Evolutionary conservation across 495 filamentous ascomycete species (phyloP).

Genomic region (Pyronema domesticum): DNA sequence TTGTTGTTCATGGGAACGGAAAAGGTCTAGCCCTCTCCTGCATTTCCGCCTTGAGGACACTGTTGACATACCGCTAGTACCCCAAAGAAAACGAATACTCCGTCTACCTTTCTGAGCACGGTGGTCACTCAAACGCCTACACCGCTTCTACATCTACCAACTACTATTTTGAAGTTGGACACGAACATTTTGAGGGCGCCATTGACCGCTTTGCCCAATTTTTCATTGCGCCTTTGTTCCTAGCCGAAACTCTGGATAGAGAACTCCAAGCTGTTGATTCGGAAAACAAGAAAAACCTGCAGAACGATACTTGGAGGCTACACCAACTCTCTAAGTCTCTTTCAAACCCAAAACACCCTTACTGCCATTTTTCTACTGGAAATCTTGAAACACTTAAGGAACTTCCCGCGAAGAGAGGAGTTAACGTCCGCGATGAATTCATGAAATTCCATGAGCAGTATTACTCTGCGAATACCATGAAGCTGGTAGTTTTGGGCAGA

Average conservation of each 20-base stretch:
- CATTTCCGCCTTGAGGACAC: neutral
- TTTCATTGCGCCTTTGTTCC: constrained; percentile 82
- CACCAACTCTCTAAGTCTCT: constrained; percentile 82
- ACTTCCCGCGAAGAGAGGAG: constrained; percentile 57
- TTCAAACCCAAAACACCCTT: constrained; percentile 83
- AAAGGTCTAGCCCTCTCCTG: constrained; percentile 39
- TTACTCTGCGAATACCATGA: constrained; percentile 94
- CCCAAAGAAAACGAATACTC: constrained; percentile 93
- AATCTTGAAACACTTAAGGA: constrained; percentile 81
- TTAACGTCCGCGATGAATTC: constrained; percentile 83
- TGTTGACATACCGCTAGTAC: constrained; percentile 35
- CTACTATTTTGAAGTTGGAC: constrained; percentile 91
- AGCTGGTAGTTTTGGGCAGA: constrained; percentile 75
- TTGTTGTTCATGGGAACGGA: constrained; percentile 96
- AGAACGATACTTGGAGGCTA: constrained; percentile 84
- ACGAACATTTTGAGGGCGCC: constrained; percentile 64
- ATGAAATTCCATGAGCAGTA: constrained; percentile 80
- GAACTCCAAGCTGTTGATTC: constrained; percentile 90
- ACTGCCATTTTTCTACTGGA: constrained; percentile 87
- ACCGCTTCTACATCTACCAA: constrained; percentile 89
- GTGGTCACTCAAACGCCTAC: constrained; percentile 85
- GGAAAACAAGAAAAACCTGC: constrained; percentile 98
- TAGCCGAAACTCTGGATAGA: constrained; percentile 74
- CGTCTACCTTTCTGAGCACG: constrained; percentile 74
- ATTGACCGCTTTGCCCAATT: constrained; percentile 96